phyloP scores from a whole-genome alignment of 495 filamentous ascomycete species.

The Xylaria grammica region DNA sequence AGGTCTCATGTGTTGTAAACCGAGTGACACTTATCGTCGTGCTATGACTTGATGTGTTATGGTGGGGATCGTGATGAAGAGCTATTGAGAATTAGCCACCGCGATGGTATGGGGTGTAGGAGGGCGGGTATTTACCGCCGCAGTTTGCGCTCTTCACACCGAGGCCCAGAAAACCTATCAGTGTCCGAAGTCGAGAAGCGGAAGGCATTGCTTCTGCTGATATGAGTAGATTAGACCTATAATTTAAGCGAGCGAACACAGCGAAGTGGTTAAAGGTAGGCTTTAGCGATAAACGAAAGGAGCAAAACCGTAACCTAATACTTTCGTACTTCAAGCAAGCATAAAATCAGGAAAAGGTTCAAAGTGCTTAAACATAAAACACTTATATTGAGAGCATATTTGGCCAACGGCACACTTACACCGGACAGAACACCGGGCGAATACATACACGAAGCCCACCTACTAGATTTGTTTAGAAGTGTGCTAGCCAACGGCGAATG shows the following conservation, averaged over 20 bases:
- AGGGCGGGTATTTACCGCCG: conserved; percentile 18
- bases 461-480: no score
- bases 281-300: background rate
- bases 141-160: conserved; percentile 11
- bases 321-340: background rate
- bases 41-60: conserved; percentile 8
- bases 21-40: conserved; percentile 22
- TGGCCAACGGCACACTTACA: background rate
- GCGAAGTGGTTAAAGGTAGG: background rate
- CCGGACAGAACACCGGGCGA: no score
- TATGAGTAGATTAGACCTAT: background rate
- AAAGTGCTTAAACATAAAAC: background rate
- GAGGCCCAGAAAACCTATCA: conserved; percentile 16
- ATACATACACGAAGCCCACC: no score
- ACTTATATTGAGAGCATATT: background rate
- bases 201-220: conserved; percentile 4
- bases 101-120: background rate
- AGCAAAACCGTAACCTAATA: background rate
- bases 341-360: background rate
- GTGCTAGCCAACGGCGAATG: background rate
- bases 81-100: conserved; percentile 10
- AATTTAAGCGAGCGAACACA: conserved; percentile 8
- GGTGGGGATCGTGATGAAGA: conserved; percentile 13
- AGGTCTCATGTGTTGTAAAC: conserved; percentile 21
- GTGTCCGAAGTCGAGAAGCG: background rate